Percentiles rank a stretch among this genome's conserved stretches.
phyloP scores from a whole-genome alignment of 805 yeast species.

The Candida ipomoeae region DNA sequence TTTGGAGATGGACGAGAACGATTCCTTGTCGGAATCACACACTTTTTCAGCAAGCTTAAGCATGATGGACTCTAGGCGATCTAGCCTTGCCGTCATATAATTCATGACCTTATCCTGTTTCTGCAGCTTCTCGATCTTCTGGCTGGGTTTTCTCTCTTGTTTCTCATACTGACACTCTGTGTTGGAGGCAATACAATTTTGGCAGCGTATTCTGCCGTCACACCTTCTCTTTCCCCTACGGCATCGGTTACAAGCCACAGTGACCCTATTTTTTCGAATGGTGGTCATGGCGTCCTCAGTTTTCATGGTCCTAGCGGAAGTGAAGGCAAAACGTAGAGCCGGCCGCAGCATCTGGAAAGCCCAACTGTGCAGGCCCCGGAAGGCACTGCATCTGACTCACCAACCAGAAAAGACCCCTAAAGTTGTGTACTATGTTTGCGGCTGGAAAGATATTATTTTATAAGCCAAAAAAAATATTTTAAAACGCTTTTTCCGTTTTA shows the following conservation, averaged over 20 bases:
- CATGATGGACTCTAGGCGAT: constrained; percentile 5
- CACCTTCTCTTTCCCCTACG: constrained; percentile 16
- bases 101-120: constrained; percentile 1
- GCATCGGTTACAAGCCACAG: constrained; percentile 16
- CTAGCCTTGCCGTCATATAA: constrained; percentile 6
- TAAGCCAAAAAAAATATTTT: too few species aligned
- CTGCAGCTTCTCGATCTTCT: constrained; percentile 1
- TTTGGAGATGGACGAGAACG: background rate
- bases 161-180: constrained; percentile 13
- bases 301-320: background rate
- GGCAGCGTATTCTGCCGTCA: constrained; percentile 13
- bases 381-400: too few species aligned
- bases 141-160: constrained; percentile 6
- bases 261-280: constrained; percentile 7
- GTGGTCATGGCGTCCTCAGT: background rate
- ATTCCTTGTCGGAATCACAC: background rate
- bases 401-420: too few species aligned
- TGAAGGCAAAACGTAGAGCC: background rate
- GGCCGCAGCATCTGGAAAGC: background rate
- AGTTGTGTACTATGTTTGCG: too few species aligned
- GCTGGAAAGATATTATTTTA: too few species aligned
- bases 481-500: background rate
- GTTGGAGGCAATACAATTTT: constrained; percentile 10
- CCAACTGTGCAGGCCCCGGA: background rate
- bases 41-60: background rate